phyloP scores from a whole-genome alignment of 257 asterid genomes.

The Ehretia macrophylla region DNA sequence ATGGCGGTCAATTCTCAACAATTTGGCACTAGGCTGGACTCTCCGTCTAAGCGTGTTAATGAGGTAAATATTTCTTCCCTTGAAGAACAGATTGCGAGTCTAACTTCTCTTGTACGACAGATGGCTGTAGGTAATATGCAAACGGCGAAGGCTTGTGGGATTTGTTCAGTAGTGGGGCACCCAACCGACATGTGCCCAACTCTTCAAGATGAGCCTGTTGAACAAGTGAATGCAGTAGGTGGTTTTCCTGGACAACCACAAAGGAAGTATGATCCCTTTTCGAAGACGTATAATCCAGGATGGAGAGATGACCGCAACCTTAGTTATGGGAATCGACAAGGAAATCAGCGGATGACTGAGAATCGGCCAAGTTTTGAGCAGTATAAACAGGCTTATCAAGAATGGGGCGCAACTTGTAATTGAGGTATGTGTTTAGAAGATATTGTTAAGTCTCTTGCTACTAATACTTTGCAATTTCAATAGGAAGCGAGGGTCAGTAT shows the following conservation, averaged over 20 bases:
- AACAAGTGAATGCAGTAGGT: not conserved
- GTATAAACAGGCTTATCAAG: no score
- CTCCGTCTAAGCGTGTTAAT: not conserved
- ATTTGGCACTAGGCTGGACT: slow-evolving; percentile 1
- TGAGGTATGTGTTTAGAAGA: not conserved
- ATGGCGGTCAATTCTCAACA: slow-evolving; percentile 4
- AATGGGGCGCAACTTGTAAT: no score
- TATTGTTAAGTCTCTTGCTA: slow-evolving; percentile 1
- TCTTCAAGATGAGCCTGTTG: not conserved
- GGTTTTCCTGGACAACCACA: not conserved
- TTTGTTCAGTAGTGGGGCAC: not conserved
- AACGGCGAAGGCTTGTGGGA: not conserved
- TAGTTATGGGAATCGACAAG: no score
- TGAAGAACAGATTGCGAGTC: not conserved
- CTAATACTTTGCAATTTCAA: slow-evolving; percentile 2
- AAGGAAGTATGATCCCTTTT: not conserved
- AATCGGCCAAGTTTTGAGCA: no score
- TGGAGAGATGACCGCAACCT: not conserved
- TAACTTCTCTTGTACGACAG: not conserved
- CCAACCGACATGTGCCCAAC: not conserved
- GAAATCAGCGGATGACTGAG: no score
- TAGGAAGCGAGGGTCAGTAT: slow-evolving; percentile 1
- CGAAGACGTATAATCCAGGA: not conserved
- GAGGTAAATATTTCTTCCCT: not conserved
- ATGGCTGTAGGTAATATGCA: not conserved